Conservation (phyloP, 805 yeast species). For the Cyberlindnera maritima region DNA sequence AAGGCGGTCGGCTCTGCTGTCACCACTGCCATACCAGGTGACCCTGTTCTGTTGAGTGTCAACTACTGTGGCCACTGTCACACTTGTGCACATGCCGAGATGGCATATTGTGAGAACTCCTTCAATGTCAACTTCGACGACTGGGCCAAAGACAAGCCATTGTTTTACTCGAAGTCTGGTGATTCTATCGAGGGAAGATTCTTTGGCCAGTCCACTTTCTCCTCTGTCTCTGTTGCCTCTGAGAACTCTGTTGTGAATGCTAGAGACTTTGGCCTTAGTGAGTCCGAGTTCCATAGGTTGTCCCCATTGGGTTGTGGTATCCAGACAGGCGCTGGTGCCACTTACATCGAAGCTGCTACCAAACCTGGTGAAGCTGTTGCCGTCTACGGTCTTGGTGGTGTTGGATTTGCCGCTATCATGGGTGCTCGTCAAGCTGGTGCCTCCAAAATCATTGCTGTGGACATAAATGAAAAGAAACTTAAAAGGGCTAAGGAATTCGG, state of each 20-base stretch:
- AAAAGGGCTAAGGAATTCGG: slow-evolving; percentile 61
- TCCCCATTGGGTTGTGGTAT: slow-evolving; percentile 15
- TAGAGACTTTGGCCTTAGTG: background rate
- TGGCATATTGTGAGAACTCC: background rate
- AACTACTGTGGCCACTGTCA: slow-evolving; percentile 5
- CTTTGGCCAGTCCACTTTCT: slow-evolving; percentile 11
- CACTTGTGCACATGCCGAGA: background rate
- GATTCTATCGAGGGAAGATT: slow-evolving; percentile 9
- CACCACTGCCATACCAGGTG: slow-evolving; percentile 4
- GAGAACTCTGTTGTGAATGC: slow-evolving; percentile 8
- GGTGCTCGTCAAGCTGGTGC: slow-evolving; percentile 77
- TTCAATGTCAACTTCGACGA: background rate
- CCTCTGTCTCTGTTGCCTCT: slow-evolving; percentile 2
- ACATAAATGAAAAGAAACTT: slow-evolving; percentile 60
- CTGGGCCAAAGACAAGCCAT: slow-evolving; percentile 1
- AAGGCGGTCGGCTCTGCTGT: slow-evolving; percentile 5
- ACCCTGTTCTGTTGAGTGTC: slow-evolving; percentile 5
- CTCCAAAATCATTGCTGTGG: slow-evolving; percentile 59
- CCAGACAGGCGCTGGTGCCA: slow-evolving; percentile 15
- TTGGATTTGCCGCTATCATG: slow-evolving; percentile 80
- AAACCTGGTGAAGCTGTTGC: slow-evolving; percentile 9
- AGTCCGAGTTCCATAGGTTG: slow-evolving; percentile 2
- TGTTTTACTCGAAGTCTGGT: background rate
- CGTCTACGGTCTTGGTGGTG: slow-evolving; percentile 43
- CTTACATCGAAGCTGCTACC: slow-evolving; percentile 3